Evolutionary conservation across 2,329 filamentous ascomycete genomes (phyloP), one percentile per base, ranked within the genome.

Genomic region (Epichloe glyceriae): DNA sequence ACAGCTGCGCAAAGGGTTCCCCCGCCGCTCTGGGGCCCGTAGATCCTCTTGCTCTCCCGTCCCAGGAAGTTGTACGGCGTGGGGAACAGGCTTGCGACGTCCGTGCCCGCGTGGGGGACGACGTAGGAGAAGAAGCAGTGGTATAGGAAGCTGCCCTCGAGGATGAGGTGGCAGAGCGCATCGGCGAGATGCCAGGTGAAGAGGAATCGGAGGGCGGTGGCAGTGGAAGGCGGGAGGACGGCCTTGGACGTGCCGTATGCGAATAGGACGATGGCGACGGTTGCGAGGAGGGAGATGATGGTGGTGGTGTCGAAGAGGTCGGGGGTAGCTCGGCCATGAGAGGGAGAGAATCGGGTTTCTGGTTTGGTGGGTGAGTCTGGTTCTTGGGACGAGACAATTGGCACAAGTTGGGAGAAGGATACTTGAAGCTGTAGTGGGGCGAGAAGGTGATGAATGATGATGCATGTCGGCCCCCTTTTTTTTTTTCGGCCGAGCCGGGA

Each of bases 161-260:
- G 85, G 65, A 88, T 74, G 68, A 94, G 81, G 72, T 98, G 93
- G 61, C 90, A 91, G 42, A 96, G 77, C 34, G 88, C 88, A 67
- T 96, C 90, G 70, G 95, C 94, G 38, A 87, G 78, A 71, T 96
- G 90, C 91, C 91, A 96, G 69, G 94, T 79, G 75, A 95, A 95
- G 56, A 96, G 82, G 63, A 86, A 71, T 54, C 89, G 88, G 51
- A 76, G 74, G 48, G 81, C 78, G 38, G 70, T 64, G 1, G 77
- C 68, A 11, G 80, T 72, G 1, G 72, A 61, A 17, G 69, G 62
- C 4, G 83, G 64, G 20, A 79, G 69, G 20, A 70, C 67, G 46
- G 55, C 58, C 33, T 69, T 69, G 10, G 79, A 81, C 20, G 72
- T 59, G 22, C 56, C 57, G 62, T 79, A 78, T 50, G 78, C 76